A percentile compares a stretch with the other conserved stretches of the same genome.
These are phyloP conservation scores for Quercus rubra DNA, from an alignment of 306 rosid genomes.

Conservation along the genomic window DNA sequence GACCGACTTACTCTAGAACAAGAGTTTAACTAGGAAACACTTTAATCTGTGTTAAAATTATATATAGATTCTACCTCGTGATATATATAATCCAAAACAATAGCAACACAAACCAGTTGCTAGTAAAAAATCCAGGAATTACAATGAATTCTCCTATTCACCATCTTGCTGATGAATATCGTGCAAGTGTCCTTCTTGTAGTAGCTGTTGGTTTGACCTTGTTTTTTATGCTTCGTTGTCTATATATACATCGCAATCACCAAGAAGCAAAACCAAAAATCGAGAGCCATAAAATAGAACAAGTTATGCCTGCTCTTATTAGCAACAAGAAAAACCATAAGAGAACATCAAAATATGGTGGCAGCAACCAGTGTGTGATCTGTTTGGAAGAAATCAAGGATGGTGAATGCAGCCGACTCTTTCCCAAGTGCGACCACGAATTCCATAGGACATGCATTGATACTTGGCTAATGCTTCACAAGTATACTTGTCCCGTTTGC, in stretches of 20 bases:
- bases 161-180: too few species aligned
- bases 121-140: too few species aligned
- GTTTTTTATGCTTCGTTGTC: background rate
- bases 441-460: background rate
- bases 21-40: too few species aligned
- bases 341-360: background rate
- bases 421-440: background rate
- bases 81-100: too few species aligned
- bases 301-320: background rate
- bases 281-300: background rate
- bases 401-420: background rate
- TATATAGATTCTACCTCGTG: too few species aligned
- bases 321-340: too few species aligned
- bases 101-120: too few species aligned
- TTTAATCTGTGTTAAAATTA: too few species aligned
- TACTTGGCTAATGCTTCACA: background rate
- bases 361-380: background rate
- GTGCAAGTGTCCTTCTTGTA: too few species aligned
- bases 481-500: background rate
- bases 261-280: background rate
- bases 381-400: background rate
- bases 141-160: too few species aligned
- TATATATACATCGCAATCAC: background rate
- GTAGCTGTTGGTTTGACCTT: too few species aligned
- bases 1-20: too few species aligned